These are phyloP conservation scores for Coffea eugenioides DNA, from an alignment of 257 asterid species.

Conservation along the genomic window DNA sequence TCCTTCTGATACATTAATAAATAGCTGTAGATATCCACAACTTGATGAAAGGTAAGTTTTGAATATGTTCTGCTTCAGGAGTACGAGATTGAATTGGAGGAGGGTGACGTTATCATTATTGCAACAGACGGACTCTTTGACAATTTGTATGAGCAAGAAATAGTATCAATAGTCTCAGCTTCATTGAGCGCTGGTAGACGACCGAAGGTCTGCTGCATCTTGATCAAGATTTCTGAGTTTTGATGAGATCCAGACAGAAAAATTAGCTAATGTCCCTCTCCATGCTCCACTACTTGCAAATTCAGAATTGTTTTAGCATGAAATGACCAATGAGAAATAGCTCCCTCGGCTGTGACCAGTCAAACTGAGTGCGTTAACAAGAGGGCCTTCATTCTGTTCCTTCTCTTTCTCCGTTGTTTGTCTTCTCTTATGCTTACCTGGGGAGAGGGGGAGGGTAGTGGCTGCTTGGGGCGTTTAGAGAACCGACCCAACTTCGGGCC, in stretches of 20 bases:
- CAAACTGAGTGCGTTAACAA: neutral
- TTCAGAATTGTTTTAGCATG: neutral
- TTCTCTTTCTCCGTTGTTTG: neutral
- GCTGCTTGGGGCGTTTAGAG: neutral
- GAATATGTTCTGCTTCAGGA: constrained; percentile 36
- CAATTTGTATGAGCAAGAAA: constrained; percentile 74
- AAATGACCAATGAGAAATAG: neutral
- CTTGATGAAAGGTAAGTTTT: neutral
- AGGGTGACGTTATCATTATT: constrained; percentile 58
- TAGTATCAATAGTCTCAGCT: constrained; percentile 45
- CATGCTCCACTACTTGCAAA: neutral
- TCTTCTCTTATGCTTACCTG: neutral
- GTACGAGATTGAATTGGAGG: constrained; percentile 60
- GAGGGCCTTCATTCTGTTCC: neutral
- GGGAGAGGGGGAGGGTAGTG: neutral
- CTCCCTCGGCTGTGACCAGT: neutral
- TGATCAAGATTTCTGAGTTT: neutral
- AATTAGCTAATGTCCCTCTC: too few species aligned
- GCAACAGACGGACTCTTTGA: constrained; percentile 86
- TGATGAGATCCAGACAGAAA: neutral
- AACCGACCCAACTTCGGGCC: neutral
- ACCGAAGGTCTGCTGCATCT: constrained; percentile 41
- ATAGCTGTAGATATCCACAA: neutral
- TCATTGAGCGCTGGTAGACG: constrained; percentile 46
- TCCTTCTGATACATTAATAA: neutral